A percentile compares a stretch with the other conserved stretches of the same genome.
Conservation (phyloP, 176 grass and related monocot genomes). For the Dactylis glomerata region DNA sequence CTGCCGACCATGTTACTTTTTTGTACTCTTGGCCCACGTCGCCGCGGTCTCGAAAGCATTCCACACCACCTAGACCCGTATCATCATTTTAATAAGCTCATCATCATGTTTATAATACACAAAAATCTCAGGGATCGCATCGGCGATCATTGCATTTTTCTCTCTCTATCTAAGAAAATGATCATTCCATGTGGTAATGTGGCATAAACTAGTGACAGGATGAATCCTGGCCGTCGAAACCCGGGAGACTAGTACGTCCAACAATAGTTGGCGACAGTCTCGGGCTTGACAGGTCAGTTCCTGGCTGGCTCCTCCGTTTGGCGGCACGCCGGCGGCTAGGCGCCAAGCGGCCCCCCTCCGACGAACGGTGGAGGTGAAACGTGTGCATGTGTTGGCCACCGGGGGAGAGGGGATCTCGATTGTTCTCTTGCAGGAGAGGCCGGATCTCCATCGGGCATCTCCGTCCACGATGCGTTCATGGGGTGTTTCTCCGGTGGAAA, state of each 20-base stretch:
- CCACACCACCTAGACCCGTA: not conserved
- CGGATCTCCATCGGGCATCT: constrained; percentile 2
- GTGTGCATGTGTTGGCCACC: constrained; percentile 13
- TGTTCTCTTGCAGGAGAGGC: constrained; percentile 2
- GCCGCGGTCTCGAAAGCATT: not conserved
- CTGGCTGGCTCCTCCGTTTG: constrained; percentile 19
- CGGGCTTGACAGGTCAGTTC: constrained; percentile 26
- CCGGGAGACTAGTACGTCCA: not conserved
- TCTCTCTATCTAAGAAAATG: not conserved
- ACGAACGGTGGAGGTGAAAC: not conserved
- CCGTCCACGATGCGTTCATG: constrained; percentile 11
- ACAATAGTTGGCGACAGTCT: not conserved
- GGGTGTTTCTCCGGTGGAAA: not conserved
- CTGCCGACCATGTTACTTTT: not conserved
- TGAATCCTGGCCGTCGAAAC: not conserved
- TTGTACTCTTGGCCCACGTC: not conserved
- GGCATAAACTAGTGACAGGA: not conserved
- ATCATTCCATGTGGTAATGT: not conserved
- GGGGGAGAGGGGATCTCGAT: not conserved
- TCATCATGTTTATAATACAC: not conserved
- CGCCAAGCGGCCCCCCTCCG: not conserved
- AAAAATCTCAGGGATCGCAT: not conserved
- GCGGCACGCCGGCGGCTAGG: constrained; percentile 13
- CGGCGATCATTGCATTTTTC: not conserved
- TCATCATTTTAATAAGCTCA: not conserved